A percentile compares a stretch with the other conserved stretches of the same genome.
These are phyloP conservation scores for Phytophthora sojae DNA, from an alignment of 352 stramenopile genomes.

Conservation along the genomic window DNA sequence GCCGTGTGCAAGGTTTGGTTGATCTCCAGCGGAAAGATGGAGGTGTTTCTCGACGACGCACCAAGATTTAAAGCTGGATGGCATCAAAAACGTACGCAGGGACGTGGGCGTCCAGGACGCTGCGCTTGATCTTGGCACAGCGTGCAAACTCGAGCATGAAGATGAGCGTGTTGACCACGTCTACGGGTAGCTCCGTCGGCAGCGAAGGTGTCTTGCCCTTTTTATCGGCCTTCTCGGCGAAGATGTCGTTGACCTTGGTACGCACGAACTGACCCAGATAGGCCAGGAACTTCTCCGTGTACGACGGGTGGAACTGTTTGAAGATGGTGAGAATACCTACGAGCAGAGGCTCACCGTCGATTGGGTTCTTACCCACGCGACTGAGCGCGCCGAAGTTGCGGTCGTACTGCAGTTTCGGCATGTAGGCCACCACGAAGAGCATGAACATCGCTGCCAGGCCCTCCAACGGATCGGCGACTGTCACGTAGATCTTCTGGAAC, in stretches of 20 bases:
- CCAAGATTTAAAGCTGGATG: constrained; percentile 68
- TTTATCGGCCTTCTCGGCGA: constrained; percentile 61
- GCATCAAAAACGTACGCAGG: constrained; percentile 92
- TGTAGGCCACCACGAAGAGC: constrained; percentile 94
- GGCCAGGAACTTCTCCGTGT: constrained; percentile 93
- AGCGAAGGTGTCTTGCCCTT: constrained; percentile 47
- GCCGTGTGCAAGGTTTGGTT: constrained; percentile 12
- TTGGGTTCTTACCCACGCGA: constrained; percentile 90
- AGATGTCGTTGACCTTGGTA: constrained; percentile 88
- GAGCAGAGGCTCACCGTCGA: constrained; percentile 93
- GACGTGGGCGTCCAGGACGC: constrained; percentile 82
- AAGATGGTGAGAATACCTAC: constrained; percentile 93
- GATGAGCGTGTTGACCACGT: constrained; percentile 90
- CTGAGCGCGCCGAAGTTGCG: constrained; percentile 91
- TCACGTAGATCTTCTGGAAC: constrained; percentile 96
- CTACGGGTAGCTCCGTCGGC: constrained; percentile 68
- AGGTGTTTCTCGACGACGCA: constrained; percentile 2
- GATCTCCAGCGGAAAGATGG: constrained; percentile 2
- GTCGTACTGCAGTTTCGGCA: constrained; percentile 95
- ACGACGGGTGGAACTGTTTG: constrained; percentile 96
- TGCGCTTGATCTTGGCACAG: constrained; percentile 85
- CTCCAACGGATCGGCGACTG: constrained; percentile 90
- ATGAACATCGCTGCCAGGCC: constrained; percentile 92
- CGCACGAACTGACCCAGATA: constrained; percentile 95
- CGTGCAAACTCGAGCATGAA: constrained; percentile 92